phyloP scores from a whole-genome alignment of 2,329 filamentous ascomycete genomes.

The Tolypocladium guangdongense region DNA sequence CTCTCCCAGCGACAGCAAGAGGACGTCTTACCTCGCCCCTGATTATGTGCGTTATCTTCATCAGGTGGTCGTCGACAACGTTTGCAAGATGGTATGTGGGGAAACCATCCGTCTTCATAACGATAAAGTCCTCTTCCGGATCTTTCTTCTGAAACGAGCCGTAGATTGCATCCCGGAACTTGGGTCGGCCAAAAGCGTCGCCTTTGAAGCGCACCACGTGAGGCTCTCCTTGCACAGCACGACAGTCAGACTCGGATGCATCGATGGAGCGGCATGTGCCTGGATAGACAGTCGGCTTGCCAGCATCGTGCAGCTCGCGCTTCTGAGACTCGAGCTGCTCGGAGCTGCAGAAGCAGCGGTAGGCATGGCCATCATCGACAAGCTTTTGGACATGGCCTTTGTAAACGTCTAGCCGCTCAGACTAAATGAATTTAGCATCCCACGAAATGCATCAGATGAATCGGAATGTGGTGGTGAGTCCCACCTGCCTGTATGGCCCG shows the following conservation, averaged over 20 bases:
- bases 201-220: constrained; percentile 72
- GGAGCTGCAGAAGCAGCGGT: constrained; percentile 83
- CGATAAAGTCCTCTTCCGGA: constrained; percentile 67
- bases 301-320: constrained; percentile 44
- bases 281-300: constrained; percentile 35
- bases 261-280: constrained; percentile 62
- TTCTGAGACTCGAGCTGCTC: constrained; percentile 60
- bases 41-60: constrained; percentile 93
- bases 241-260: constrained; percentile 55
- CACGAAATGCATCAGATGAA: neutral
- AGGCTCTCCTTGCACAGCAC: constrained; percentile 56
- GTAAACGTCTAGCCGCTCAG: constrained; percentile 68
- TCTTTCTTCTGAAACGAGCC: constrained; percentile 49
- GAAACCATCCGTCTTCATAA: constrained; percentile 83
- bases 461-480: constrained; percentile 2
- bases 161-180: constrained; percentile 71
- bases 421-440: constrained; percentile 36
- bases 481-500: constrained; percentile 77
- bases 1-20: constrained; percentile 2
- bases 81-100: constrained; percentile 97
- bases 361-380: constrained; percentile 62
- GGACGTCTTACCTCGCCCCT: constrained; percentile 56
- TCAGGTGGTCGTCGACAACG: constrained; percentile 89
- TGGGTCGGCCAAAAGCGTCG: constrained; percentile 40
- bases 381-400: constrained; percentile 57